A percentile compares a stretch with the other conserved stretches of the same genome.
These are phyloP conservation scores for Corynascus novoguineensis DNA, from an alignment of 495 filamentous ascomycete species.

Conservation along the genomic window DNA sequence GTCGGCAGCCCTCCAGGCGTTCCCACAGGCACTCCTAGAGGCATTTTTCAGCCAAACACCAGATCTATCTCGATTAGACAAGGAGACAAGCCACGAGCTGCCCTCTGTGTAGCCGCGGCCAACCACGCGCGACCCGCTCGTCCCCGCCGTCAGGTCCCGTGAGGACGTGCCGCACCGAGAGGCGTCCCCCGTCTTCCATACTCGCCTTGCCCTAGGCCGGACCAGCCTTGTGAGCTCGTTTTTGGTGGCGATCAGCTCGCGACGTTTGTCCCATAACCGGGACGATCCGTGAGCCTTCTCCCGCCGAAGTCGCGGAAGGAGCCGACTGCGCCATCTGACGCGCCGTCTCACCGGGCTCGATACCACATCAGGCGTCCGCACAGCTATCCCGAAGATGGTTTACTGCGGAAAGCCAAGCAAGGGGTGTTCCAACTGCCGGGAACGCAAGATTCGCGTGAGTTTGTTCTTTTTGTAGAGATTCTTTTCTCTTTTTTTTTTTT, in stretches of 20 bases:
- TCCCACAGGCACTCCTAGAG: slow-evolving; percentile 7
- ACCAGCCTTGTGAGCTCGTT: neutral
- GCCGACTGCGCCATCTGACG: slow-evolving; percentile 16
- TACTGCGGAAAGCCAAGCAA: slow-evolving; percentile 67
- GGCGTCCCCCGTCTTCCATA: neutral
- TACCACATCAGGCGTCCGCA: slow-evolving; percentile 4
- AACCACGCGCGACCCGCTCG: neutral
- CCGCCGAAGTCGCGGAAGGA: slow-evolving; percentile 1
- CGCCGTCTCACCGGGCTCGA: slow-evolving; percentile 4
- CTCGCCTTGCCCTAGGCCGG: neutral
- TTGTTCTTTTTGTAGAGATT: neutral
- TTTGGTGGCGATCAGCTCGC: neutral
- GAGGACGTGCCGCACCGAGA: neutral
- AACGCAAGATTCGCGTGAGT: slow-evolving; percentile 43
- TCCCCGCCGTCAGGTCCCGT: too few species aligned
- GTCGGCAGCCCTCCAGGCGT: slow-evolving; percentile 14
- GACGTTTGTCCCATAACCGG: slow-evolving; percentile 1
- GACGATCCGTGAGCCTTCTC: slow-evolving; percentile 6
- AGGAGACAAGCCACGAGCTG: too few species aligned
- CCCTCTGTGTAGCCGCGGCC: too few species aligned
- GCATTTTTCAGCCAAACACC: slow-evolving; percentile 13
- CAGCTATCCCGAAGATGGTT: slow-evolving; percentile 49
- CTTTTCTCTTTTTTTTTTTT: too few species aligned
- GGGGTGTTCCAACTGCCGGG: slow-evolving; percentile 61
- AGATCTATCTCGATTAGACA: slow-evolving; percentile 1